These are phyloP conservation scores for Candida silvatica DNA, from an alignment of 805 yeast species.

Conservation along the genomic window DNA sequence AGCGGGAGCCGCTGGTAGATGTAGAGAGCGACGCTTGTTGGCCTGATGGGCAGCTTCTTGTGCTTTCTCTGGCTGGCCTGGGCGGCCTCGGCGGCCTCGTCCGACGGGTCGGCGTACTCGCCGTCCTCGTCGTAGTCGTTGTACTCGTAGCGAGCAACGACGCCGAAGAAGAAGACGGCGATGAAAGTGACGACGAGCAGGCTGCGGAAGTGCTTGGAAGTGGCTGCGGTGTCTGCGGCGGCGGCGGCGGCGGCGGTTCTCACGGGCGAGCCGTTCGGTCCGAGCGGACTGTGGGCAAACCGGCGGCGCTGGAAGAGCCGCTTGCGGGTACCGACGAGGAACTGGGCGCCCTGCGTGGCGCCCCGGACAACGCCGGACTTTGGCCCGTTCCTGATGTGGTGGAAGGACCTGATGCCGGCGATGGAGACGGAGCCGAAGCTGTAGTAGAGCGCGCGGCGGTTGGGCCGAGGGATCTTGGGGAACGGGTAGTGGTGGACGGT, in stretches of 20 bases:
- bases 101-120: constrained; percentile 20
- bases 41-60: constrained; percentile 30
- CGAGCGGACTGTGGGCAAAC: not conserved
- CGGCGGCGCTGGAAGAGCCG: constrained; percentile 6
- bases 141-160: constrained; percentile 32
- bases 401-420: constrained; percentile 10
- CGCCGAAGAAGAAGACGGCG: constrained; percentile 45
- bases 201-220: constrained; percentile 14
- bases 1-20: constrained; percentile 87
- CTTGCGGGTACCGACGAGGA: constrained; percentile 21
- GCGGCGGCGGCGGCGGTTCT: too few species aligned
- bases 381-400: constrained; percentile 2
- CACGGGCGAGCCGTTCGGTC: too few species aligned
- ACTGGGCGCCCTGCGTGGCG: constrained; percentile 6
- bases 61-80: constrained; percentile 2
- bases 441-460: constrained; percentile 43
- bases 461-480: constrained; percentile 51
- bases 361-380: constrained; percentile 1
- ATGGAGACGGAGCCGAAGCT: constrained; percentile 15
- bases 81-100: not conserved
- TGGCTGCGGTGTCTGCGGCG: not conserved
- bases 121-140: constrained; percentile 5
- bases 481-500: constrained; percentile 28
- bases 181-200: constrained; percentile 51
- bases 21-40: constrained; percentile 82